Conservation (phyloP, 371 early-diverging fungal genomes). For the Mucor indicus region DNA sequence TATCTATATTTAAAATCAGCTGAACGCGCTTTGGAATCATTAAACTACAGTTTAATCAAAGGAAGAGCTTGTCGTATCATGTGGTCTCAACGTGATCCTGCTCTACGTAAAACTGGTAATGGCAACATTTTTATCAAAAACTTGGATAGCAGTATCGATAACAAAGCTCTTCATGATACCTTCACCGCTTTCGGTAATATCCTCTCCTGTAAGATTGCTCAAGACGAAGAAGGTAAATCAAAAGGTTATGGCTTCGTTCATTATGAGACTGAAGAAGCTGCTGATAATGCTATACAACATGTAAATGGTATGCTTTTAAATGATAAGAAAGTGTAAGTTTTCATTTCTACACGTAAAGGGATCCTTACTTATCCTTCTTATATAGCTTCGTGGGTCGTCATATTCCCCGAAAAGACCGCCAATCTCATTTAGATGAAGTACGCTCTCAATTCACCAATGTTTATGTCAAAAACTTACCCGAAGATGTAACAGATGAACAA, state of each 20-base stretch:
- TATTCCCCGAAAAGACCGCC: constrained; percentile 80
- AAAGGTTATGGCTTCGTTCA: constrained; percentile 98
- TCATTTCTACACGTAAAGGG: background rate
- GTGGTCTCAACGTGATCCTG: constrained; percentile 99
- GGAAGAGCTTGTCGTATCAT: constrained; percentile 96
- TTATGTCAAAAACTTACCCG: constrained; percentile 90
- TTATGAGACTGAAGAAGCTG: constrained; percentile 86
- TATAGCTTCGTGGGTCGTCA: constrained; percentile 70
- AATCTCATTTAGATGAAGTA: constrained; percentile 73
- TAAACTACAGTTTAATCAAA: constrained; percentile 94
- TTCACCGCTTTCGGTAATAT: constrained; percentile 94
- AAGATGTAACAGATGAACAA: constrained; percentile 69
- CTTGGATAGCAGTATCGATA: constrained; percentile 93
- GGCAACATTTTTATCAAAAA: constrained; percentile 99
- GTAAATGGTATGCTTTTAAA: constrained; percentile 95
- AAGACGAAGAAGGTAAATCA: constrained; percentile 69
- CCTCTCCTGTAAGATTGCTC: constrained; percentile 90
- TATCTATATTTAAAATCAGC: constrained; percentile 49
- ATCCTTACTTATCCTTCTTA: background rate
- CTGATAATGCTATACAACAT: constrained; percentile 83
- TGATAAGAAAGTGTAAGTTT: constrained; percentile 70
- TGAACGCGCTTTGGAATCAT: constrained; percentile 87
- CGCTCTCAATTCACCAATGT: constrained; percentile 86
- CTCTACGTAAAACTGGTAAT: constrained; percentile 84
- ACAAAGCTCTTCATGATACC: constrained; percentile 94